Percentiles rank a stretch among this genome's conserved stretches.
Conservation (phyloP, 441 rosid genomes). For the Isatis lusitanica region DNA sequence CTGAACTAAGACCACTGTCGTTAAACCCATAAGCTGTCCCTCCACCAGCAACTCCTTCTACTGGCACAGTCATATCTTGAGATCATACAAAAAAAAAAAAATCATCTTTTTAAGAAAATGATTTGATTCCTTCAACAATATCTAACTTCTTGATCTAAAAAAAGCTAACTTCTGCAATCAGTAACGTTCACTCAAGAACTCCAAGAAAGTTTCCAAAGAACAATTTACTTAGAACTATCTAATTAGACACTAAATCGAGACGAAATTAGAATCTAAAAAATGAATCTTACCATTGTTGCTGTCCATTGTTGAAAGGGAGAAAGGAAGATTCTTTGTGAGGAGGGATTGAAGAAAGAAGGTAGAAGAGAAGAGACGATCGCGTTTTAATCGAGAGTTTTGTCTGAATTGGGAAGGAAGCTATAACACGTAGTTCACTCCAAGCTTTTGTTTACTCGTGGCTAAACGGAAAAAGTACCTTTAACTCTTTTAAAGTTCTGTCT, state of each 20-base stretch:
- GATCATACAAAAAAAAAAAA: slow-evolving; percentile 44
- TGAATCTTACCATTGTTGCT: slow-evolving; percentile 21
- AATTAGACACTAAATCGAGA: too few relatives aligned
- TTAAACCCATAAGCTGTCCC: slow-evolving; percentile 96
- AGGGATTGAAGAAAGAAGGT: not conserved
- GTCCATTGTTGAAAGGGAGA: not conserved
- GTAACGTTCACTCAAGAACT: not conserved
- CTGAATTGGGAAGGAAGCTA: not conserved
- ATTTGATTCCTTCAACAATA: not conserved
- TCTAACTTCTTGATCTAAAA: too few relatives aligned
- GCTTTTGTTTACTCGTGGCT: slow-evolving; percentile 12
- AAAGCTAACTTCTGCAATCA: not conserved
- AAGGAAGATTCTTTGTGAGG: not conserved
- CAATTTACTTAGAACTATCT: not conserved
- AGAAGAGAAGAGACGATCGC: slow-evolving; percentile 18
- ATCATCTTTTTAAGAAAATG: not conserved
- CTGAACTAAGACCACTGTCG: slow-evolving; percentile 51
- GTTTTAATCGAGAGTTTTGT: not conserved
- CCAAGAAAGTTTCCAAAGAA: not conserved
- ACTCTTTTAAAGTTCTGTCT: not conserved
- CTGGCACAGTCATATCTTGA: slow-evolving; percentile 63
- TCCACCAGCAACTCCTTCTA: slow-evolving; percentile 97
- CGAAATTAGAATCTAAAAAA: too few relatives aligned
- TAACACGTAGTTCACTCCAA: not conserved
- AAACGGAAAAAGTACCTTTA: not conserved